Evolutionary conservation across 306 rosid genomes (phyloP).

Genomic region (Cucumis sativus): DNA sequence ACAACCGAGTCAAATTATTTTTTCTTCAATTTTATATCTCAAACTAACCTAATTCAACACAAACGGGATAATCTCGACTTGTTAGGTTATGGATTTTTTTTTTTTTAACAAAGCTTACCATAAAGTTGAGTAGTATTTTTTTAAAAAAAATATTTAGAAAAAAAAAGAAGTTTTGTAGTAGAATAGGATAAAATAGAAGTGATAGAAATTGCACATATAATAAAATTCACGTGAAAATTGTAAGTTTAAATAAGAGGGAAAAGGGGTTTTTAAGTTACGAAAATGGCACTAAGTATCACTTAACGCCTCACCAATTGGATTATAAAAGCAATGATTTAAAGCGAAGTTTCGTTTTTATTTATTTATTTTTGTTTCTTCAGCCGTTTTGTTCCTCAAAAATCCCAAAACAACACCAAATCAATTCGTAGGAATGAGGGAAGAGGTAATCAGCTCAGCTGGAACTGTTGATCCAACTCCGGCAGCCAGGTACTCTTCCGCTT

Average conservation of each 20-base stretch:
- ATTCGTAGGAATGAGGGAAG: slow-evolving; percentile 55
- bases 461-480: slow-evolving; percentile 79
- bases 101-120: too few relatives aligned
- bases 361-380: too few relatives aligned
- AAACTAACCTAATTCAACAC: too few relatives aligned
- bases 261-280: not conserved
- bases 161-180: too few relatives aligned
- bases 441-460: slow-evolving; percentile 82
- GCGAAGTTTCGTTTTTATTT: not conserved
- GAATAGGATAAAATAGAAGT: not conserved
- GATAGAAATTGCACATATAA: too few relatives aligned
- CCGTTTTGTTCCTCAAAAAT: not conserved
- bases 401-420: not conserved
- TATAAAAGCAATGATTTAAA: not conserved
- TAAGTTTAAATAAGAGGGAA: too few relatives aligned
- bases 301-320: not conserved
- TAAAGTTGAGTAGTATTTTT: too few relatives aligned
- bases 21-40: too few relatives aligned
- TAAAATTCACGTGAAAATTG: not conserved
- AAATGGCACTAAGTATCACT: not conserved
- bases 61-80: too few relatives aligned
- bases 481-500: slow-evolving; percentile 41
- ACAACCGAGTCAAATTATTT: too few relatives aligned
- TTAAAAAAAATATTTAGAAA: too few relatives aligned
- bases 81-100: too few relatives aligned